Evolutionary conservation across 2,329 filamentous ascomycete species (phyloP), one percentile per base, ranked within the genome.

Genomic region (Diaporthe sp.): DNA sequence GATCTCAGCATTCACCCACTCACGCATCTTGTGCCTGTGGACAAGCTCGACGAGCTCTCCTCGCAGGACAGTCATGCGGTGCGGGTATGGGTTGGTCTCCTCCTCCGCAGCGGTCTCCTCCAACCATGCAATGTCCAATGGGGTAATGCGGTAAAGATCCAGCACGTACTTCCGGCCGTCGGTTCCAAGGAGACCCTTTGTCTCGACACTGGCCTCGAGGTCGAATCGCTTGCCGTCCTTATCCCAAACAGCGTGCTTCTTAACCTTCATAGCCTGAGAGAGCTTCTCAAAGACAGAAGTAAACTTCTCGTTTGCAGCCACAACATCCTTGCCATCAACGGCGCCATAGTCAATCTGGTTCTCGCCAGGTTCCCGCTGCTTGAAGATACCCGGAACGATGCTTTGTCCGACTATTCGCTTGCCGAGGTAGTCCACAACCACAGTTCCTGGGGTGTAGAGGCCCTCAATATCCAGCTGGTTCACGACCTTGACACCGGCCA

Each of bases 291-390:
- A 99, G 13, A 95, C 89, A 38, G 93, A 87, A 0, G 92, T 91
- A 80, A 99, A 99, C 28, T 92, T 92, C 81, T 97, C 93, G 81
- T 98, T 95, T 17, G 95, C 94, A 0, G 97, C 96, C 69, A 99
- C 95, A 35, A 97, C 91, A 78, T 99, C 97, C 85, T 97, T 98
- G 78, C 97, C 97, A 82, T 99, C 97, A 42, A 98, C 97, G 78
- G 96, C 97, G 82, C 97, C 97, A 81, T 99, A 99, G 83, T 99
- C 97, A 79, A 99, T 98, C 84, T 98, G 97, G 85, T 98, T 97
- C 90, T 99, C 97, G 70, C 96, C 97, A 40, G 96, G 95, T 81
- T 98, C 97, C 47, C 96, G 92, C 86, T 98, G 97, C 87, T 98
- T 98, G 90, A 99, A 99, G 81, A 99, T 99, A 75, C 97, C 97